Base-by-base conservation (phyloP, 306 rosid species). In the Ceratonia siliqua region DNA sequence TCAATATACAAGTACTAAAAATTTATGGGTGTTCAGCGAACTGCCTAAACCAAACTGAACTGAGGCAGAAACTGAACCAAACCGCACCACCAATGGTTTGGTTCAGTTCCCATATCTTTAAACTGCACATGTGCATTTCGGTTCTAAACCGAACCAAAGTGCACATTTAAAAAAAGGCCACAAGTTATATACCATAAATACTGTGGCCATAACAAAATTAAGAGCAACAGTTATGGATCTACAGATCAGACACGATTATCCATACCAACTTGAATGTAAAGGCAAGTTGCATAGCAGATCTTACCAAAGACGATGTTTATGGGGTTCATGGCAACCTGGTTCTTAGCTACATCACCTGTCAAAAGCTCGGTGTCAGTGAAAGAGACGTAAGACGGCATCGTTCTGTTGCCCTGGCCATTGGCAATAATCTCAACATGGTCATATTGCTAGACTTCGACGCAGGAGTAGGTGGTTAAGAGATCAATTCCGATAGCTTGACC, bases 241-340 rank as follows among this genome's bases (percentile, higher is more conserved):
- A 27, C 5, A 0, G 9, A 24, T 36, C 12, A 64, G 13, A 22
- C 14, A 2, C 1, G 18, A 5, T 0, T 17, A 5, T 6, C 6
- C 41, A 39, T 5, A 38, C 11, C 45, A 66, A 25, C 9, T 3
- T 22, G 14, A n/a, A 27, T 5, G n/a, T 6, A 6, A 10, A 42
- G 15, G 0, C 2, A 43, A 46, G 18, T 1, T n/a, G 30, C 2
- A 56, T 4, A 67, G 42, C 21, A 70, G 77, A 79, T 76, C 88
- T 79, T 32, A 86, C 93, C 93, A 30, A 88, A 88, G 9, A 88
- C 93, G n/a, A 90, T 88, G 93, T 88, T 88, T 27, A 78, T 86
- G n/a, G 93, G 93, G 78, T 88, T 88, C 93, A 88, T 88, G 67
- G 93, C 93, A 6, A 88, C 93, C 69, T 88, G 93, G 49, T 88